phyloP scores from a whole-genome alignment of 352 stramenopile genomes.

The Aphanomyces invadans region DNA sequence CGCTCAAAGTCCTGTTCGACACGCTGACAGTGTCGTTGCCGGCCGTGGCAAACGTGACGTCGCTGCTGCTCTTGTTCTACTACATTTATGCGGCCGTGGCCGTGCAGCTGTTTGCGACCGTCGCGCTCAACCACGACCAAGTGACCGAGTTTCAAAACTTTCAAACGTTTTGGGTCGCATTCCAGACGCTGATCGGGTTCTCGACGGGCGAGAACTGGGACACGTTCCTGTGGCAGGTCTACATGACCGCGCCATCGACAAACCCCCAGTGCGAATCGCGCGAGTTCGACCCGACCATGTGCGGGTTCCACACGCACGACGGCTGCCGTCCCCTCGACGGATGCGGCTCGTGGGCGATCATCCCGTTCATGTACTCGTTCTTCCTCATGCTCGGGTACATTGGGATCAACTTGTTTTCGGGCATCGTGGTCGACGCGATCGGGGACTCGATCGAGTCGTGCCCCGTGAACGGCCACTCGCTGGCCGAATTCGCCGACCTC shows the following conservation, averaged over 20 bases:
- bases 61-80: constrained; percentile 88
- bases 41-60: constrained; percentile 85
- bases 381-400: constrained; percentile 90
- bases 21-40: constrained; percentile 88
- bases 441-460: constrained; percentile 81
- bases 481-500: constrained; percentile 83
- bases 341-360: constrained; percentile 51
- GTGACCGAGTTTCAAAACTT: constrained; percentile 89
- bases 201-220: constrained; percentile 92
- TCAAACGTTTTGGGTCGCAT: constrained; percentile 82
- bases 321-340: constrained; percentile 62
- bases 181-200: constrained; percentile 85
- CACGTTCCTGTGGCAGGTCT: constrained; percentile 44
- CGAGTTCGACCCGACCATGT: constrained; percentile 53
- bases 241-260: constrained; percentile 21
- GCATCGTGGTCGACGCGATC: constrained; percentile 90
- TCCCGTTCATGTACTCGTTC: constrained; percentile 76
- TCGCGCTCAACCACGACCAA: constrained; percentile 51
- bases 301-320: constrained; percentile 53
- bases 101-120: constrained; percentile 88
- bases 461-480: constrained; percentile 73
- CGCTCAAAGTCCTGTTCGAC: constrained; percentile 80
- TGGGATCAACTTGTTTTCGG: constrained; percentile 93
- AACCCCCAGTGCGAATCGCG: constrained; percentile 45
- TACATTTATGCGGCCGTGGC: constrained; percentile 92